Conservation (phyloP, 73 alveolate species). For the Paramecium primaurelia region DNA sequence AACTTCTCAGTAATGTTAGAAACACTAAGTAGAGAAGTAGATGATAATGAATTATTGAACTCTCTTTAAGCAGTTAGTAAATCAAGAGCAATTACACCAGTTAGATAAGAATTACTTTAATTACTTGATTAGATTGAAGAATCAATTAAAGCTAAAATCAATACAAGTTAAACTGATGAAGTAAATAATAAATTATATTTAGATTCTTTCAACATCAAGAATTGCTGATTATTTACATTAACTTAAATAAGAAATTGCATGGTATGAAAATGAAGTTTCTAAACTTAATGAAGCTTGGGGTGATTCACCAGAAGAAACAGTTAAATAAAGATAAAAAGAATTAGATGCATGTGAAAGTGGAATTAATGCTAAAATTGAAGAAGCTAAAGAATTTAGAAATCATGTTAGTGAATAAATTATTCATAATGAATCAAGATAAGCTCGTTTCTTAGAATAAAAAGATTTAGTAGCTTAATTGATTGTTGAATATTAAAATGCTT, state of each 20-base stretch:
- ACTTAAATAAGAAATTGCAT: neutral
- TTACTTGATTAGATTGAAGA: conserved; percentile 2
- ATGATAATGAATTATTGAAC: neutral
- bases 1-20: neutral
- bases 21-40: neutral
- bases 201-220: neutral
- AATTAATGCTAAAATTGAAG: neutral
- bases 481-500: neutral
- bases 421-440: neutral
- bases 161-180: conserved; percentile 23
- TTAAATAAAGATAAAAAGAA: neutral
- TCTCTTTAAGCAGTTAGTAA: neutral
- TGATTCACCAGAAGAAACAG: neutral
- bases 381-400: neutral
- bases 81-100: neutral
- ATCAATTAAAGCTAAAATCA: neutral
- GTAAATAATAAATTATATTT: neutral
- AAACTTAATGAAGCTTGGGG: neutral
- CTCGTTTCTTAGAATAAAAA: neutral
- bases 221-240: neutral
- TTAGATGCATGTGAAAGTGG: neutral
- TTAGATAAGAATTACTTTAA: neutral
- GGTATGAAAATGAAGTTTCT: neutral
- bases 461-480: neutral
- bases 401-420: neutral